Base-by-base conservation (phyloP, 2,329 filamentous ascomycete genomes). In the Ambrosiella xylebori region DNA sequence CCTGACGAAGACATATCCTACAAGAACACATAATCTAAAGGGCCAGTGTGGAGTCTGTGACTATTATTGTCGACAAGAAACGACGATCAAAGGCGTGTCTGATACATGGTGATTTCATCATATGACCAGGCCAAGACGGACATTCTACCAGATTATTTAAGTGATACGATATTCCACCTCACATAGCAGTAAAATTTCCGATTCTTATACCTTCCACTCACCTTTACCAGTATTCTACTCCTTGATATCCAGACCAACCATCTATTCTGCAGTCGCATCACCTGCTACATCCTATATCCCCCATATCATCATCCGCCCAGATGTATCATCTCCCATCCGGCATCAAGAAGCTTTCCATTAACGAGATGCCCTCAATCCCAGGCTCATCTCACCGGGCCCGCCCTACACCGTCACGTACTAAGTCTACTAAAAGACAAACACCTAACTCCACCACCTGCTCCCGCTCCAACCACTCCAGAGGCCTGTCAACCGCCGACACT, bases 401-500 rank as follows among this genome's bases (percentile, higher is more conserved):
- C 3, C 8, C 12, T 49, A 54, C 51, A 35, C 56, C 38, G 52
- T 52, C 55, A 55, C 49, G n/a, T n/a, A 13, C 12, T 15, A 53
- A 41, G n/a, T 27, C 38, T 9, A 41, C 15, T 5, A n/a, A 17
- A 4, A 12, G 13, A n/a, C 35, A 39, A n/a, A 41, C 13, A n/a
- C 17, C 27, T 19, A 12, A 15, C 13, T 35, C 41, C 12, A 27
- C 41, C 9, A n/a, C 2, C 1, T 12, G 6, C 17, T 45, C 27
- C 41, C 13, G 17, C 5, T 38, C 54, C 6, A 41, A 44, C 38
- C 9, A 1, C 7, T 17, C 27, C 17, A n/a, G 37, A n/a, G 19
- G 47, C 7, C 63, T 70, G 4, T 65, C 65, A 2, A 66, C 63
- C 54, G 67, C 65, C 8, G 65, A 65, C 44, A 63, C 63, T 35